phyloP scores from a whole-genome alignment of 176 grass and related monocot genomes.

The Dendrocalamus sinicus region DNA sequence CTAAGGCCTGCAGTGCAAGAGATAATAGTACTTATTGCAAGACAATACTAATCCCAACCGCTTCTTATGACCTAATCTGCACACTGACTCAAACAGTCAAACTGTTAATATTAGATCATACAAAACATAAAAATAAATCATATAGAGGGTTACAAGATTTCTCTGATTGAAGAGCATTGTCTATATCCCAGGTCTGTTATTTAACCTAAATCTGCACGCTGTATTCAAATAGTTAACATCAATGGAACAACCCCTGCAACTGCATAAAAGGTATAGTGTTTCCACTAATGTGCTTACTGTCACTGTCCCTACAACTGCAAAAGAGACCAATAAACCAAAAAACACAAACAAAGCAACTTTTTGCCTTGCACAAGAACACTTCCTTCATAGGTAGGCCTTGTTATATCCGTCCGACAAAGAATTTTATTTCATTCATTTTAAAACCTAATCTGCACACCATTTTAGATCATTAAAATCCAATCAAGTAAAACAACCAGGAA shows the following conservation, averaged over 20 bases:
- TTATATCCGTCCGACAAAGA: slow-evolving; percentile 45
- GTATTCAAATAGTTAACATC: slow-evolving; percentile 22
- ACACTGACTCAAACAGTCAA: slow-evolving; percentile 38
- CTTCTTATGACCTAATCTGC: slow-evolving; percentile 47
- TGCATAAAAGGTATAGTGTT: slow-evolving; percentile 22
- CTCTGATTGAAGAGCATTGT: not conserved
- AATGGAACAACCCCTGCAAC: slow-evolving; percentile 39
- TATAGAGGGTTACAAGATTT: slow-evolving; percentile 4
- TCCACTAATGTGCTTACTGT: slow-evolving; percentile 32
- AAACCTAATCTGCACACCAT: slow-evolving; percentile 68
- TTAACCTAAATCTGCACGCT: slow-evolving; percentile 36
- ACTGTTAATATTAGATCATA: slow-evolving; percentile 41
- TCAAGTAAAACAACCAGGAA: slow-evolving; percentile 6
- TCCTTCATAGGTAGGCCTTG: slow-evolving; percentile 50
- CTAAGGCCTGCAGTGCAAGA: slow-evolving; percentile 27
- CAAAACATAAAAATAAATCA: slow-evolving; percentile 8
- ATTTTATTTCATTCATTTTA: slow-evolving; percentile 54
- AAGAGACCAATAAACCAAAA: slow-evolving; percentile 31
- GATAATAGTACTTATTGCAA: slow-evolving; percentile 29
- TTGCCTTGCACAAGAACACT: slow-evolving; percentile 40
- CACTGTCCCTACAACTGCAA: slow-evolving; percentile 54
- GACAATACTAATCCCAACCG: slow-evolving; percentile 30
- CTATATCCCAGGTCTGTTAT: not conserved
- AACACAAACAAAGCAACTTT: slow-evolving; percentile 28
- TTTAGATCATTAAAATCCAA: slow-evolving; percentile 50